Conservation (phyloP, 2,329 filamentous ascomycete species). For the Iodosphaeria phyllophila region DNA sequence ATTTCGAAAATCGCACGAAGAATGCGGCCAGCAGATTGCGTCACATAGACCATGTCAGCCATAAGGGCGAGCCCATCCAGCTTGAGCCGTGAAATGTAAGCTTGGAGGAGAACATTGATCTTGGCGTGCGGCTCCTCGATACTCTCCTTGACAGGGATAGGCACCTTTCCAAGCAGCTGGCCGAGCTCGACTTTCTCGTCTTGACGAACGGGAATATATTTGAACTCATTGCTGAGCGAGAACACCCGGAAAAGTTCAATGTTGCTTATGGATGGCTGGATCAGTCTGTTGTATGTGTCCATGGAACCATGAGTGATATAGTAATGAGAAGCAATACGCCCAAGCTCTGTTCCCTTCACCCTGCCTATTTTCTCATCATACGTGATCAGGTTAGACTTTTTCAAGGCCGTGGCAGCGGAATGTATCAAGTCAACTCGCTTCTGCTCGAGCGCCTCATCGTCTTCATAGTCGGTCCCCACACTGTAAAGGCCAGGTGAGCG, state of each 20-base stretch:
- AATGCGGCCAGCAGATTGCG: constrained; percentile 92
- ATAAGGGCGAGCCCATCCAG: constrained; percentile 88
- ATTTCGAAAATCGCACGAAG: constrained; percentile 93
- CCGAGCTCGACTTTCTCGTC: constrained; percentile 95
- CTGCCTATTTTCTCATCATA: constrained; percentile 89
- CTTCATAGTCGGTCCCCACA: constrained; percentile 87
- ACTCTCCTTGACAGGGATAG: constrained; percentile 92
- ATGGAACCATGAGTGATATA: constrained; percentile 95
- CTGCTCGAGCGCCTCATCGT: constrained; percentile 81
- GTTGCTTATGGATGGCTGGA: constrained; percentile 79
- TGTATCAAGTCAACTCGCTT: constrained; percentile 96
- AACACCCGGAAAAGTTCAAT: constrained; percentile 97
- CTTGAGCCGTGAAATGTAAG: constrained; percentile 87
- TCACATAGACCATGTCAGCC: constrained; percentile 98
- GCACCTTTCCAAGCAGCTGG: constrained; percentile 75
- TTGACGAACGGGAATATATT: constrained; percentile 93
- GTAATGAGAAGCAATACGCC: constrained; percentile 91
- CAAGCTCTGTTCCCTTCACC: constrained; percentile 80
- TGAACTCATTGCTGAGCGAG: constrained; percentile 91
- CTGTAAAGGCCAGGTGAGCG: constrained; percentile 88
- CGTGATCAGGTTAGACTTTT: constrained; percentile 76
- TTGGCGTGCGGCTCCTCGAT: constrained; percentile 95
- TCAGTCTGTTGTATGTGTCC: constrained; percentile 89
- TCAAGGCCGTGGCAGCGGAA: constrained; percentile 72
- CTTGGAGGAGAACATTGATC: constrained; percentile 93